Evolutionary conservation across 1,284 basidiomycete genomes (phyloP).

Genomic region (Dichomitus squalens): DNA sequence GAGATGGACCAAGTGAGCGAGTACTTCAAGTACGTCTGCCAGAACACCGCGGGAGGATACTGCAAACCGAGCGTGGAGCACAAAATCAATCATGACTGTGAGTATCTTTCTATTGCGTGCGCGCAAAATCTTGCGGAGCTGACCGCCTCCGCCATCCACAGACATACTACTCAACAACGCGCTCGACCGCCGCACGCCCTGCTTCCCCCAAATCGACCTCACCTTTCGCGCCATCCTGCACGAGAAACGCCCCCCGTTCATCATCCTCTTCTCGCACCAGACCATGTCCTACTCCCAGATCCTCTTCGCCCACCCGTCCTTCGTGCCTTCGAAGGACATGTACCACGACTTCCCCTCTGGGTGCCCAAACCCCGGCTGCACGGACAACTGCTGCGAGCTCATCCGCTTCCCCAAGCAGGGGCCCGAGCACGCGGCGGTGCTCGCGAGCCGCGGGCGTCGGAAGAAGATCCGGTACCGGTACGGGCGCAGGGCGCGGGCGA

Average conservation of each 20-base stretch:
- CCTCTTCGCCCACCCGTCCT: conserved; percentile 68
- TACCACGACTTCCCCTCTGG: conserved; percentile 76
- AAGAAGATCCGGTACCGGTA: conserved; percentile 45
- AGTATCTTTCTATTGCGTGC: conserved; percentile 10
- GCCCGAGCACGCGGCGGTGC: conserved; percentile 56
- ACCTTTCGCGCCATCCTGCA: conserved; percentile 69
- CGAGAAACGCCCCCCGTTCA: conserved; percentile 72
- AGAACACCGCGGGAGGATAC: conserved; percentile 56
- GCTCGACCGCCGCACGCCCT: conserved; percentile 65
- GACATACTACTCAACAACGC: conserved; percentile 69
- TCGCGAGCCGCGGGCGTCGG: conserved; percentile 41
- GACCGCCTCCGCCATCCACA: conserved; percentile 26
- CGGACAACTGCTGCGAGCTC: conserved; percentile 74
- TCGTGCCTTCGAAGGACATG: conserved; percentile 69
- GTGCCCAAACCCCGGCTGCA: conserved; percentile 74
- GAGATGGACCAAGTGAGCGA: conserved; percentile 79
- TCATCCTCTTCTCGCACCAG: conserved; percentile 76
- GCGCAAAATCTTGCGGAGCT: not conserved
- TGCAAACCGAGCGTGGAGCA: conserved; percentile 67
- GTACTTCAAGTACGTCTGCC: conserved; percentile 73
- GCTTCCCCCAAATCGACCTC: conserved; percentile 78
- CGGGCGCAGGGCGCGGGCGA: conserved; percentile 48
- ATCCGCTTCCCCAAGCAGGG: conserved; percentile 72
- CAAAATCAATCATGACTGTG: conserved; percentile 67
- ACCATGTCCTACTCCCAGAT: conserved; percentile 79